Conservation (phyloP, 2,329 filamentous ascomycete species). For the Nakataea oryzae region DNA sequence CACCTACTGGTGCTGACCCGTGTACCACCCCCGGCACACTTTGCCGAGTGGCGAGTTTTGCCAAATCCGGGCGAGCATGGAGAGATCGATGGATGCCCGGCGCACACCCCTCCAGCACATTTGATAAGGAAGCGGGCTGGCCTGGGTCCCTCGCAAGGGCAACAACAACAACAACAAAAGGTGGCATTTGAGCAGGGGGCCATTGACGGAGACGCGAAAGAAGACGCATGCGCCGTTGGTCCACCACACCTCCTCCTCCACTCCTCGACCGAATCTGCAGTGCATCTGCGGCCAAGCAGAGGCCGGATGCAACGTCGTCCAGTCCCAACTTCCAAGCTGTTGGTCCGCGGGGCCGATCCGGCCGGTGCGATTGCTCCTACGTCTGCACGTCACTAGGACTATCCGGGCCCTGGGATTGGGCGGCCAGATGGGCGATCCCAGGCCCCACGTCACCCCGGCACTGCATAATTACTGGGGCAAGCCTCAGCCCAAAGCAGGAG, state of each 20-base stretch:
- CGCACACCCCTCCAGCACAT: background rate
- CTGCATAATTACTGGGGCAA: background rate
- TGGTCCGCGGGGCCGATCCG: background rate
- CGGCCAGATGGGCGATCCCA: background rate
- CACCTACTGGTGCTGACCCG: background rate
- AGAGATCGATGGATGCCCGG: too few species aligned
- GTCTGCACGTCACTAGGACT: background rate
- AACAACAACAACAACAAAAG: too few species aligned
- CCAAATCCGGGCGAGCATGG: background rate
- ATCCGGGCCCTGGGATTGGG: background rate
- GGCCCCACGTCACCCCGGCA: background rate
- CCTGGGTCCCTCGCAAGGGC: background rate
- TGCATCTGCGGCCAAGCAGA: background rate
- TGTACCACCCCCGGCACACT: background rate
- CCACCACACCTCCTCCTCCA: too few species aligned
- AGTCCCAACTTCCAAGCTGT: background rate
- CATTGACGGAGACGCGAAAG: background rate
- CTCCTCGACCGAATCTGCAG: background rate
- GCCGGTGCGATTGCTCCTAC: background rate
- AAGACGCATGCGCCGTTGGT: too few species aligned
- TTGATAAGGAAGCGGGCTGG: background rate
- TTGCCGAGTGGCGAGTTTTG: too few species aligned
- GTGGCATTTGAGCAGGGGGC: background rate
- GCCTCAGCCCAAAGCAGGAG: background rate
- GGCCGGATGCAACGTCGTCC: background rate